These are phyloP conservation scores for Claviceps sp. DNA, from an alignment of 2,329 filamentous ascomycete genomes.

Conservation along the genomic window DNA sequence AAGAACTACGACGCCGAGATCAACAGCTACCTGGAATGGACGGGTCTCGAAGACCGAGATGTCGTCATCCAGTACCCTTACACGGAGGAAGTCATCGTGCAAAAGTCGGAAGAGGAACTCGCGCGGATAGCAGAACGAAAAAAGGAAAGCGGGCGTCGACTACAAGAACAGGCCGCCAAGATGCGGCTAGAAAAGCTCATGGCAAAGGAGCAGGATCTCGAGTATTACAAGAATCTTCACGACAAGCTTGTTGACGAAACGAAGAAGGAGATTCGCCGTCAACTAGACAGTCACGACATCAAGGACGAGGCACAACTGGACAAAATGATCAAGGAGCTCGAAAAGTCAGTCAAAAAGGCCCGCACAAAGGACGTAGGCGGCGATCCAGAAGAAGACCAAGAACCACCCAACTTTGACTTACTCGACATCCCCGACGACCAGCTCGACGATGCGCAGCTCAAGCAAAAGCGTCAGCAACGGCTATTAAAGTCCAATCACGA, in stretches of 20 bases:
- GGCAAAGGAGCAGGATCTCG: constrained; percentile 87
- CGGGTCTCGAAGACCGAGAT: constrained; percentile 78
- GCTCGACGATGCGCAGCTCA: constrained; percentile 79
- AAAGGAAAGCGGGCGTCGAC: constrained; percentile 78
- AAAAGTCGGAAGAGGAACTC: constrained; percentile 91
- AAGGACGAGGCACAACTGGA: constrained; percentile 84
- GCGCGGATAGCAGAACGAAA: constrained; percentile 83
- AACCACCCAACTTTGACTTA: constrained; percentile 74
- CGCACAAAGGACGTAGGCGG: constrained; percentile 87
- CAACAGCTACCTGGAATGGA: constrained; percentile 71
- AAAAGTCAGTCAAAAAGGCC: constrained; percentile 78
- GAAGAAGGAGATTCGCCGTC: constrained; percentile 80
- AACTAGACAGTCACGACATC: constrained; percentile 82
- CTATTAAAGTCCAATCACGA: constrained; percentile 92
- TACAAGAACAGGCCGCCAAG: constrained; percentile 94
- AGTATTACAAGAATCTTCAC: constrained; percentile 83
- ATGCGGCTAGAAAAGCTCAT: constrained; percentile 93
- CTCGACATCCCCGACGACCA: constrained; percentile 84
- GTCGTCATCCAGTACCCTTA: constrained; percentile 85
- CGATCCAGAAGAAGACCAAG: constrained; percentile 65
- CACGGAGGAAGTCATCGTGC: constrained; percentile 76
- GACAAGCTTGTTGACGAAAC: constrained; percentile 56
- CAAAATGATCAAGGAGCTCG: constrained; percentile 73
- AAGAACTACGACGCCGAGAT: constrained; percentile 72
- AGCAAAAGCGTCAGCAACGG: constrained; percentile 84